These are phyloP conservation scores for Phytophthora litchii DNA, from an alignment of 352 stramenopile species.

Conservation along the genomic window DNA sequence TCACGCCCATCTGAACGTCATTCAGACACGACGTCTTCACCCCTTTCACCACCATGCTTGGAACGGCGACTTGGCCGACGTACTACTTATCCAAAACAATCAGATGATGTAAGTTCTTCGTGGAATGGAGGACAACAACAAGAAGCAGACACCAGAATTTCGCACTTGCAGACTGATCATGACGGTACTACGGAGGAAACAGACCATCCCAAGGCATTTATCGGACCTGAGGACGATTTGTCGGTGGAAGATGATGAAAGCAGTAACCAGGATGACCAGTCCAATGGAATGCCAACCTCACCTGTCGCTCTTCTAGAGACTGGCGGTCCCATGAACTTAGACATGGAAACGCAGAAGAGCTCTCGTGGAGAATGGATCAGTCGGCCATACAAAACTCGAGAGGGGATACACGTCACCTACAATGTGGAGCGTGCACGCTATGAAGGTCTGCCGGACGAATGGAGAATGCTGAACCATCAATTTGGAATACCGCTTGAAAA, in stretches of 20 bases:
- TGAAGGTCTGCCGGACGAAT: conserved; percentile 72
- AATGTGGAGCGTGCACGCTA: conserved; percentile 70
- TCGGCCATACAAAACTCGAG: conserved; percentile 64
- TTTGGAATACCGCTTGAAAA: conserved; percentile 74
- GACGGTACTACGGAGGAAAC: background rate
- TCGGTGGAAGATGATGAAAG: conserved; percentile 1
- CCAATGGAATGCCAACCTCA: background rate
- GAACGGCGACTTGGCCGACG: background rate
- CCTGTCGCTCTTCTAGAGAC: conserved; percentile 28
- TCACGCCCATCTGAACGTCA: background rate
- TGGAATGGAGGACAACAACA: conserved; percentile 2
- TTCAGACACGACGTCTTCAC: conserved; percentile 10
- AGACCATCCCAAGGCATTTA: background rate
- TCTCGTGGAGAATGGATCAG: conserved; percentile 51
- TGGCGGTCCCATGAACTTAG: background rate
- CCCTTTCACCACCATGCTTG: background rate
- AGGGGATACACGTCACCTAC: conserved; percentile 80
- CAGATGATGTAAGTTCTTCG: conserved; percentile 1
- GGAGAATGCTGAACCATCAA: conserved; percentile 70
- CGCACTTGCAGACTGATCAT: background rate
- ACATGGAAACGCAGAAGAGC: conserved; percentile 1
- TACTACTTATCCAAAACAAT: conserved; percentile 16
- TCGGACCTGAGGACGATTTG: conserved; percentile 3
- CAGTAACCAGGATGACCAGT: conserved; percentile 15
- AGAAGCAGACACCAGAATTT: background rate